Conservation (phyloP, 768 basidiomycete species). For the Macrolepiota fuliginosa region DNA sequence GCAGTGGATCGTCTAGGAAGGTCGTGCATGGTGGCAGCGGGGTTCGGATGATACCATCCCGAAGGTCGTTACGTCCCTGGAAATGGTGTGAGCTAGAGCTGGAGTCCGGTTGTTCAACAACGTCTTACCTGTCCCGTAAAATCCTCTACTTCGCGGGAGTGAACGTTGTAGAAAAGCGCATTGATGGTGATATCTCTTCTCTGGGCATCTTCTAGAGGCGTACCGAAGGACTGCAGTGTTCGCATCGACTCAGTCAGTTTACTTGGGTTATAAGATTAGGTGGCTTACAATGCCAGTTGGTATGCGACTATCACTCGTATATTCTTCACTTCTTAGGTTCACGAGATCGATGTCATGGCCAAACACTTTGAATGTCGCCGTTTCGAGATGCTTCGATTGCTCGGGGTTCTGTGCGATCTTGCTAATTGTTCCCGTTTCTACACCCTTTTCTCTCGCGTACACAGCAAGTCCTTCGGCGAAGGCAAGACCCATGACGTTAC, state of each 20-base stretch:
- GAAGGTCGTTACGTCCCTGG: constrained; percentile 85
- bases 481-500: constrained; percentile 83
- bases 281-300: constrained; percentile 78
- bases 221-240: constrained; percentile 74
- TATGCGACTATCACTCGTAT: constrained; percentile 84
- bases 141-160: constrained; percentile 83
- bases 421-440: constrained; percentile 59
- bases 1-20: constrained; percentile 90
- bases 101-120: neutral
- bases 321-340: constrained; percentile 90
- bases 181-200: constrained; percentile 96
- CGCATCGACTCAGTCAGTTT: neutral
- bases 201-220: constrained; percentile 86
- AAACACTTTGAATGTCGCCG: constrained; percentile 79
- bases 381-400: constrained; percentile 97
- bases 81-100: constrained; percentile 11
- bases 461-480: constrained; percentile 80
- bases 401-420: constrained; percentile 94
- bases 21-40: constrained; percentile 86
- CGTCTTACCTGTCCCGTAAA: constrained; percentile 66
- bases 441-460: constrained; percentile 51
- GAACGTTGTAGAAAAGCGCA: constrained; percentile 93
- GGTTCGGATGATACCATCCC: constrained; percentile 77
- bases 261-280: neutral
- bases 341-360: constrained; percentile 90